These are phyloP conservation scores for Plasmodium vivax DNA, from an alignment of 169 alveolate genomes.

Conservation along the genomic window DNA sequence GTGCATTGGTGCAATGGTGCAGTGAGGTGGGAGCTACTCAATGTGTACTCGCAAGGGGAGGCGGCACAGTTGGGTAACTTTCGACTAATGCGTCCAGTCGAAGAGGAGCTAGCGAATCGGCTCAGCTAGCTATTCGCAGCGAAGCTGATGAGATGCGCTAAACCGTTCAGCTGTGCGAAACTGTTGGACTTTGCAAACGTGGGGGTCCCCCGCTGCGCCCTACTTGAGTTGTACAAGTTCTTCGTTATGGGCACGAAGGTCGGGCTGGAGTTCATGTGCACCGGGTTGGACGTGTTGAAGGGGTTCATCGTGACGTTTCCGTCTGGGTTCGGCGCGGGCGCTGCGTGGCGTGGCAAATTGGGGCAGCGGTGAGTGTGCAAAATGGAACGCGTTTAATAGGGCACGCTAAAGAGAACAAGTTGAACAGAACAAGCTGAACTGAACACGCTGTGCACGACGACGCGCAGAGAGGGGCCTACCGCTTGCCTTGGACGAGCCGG, in stretches of 20 bases:
- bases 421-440: neutral
- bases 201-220: neutral
- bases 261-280: constrained; percentile 15
- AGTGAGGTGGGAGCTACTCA: neutral
- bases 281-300: constrained; percentile 22
- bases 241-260: constrained; percentile 29
- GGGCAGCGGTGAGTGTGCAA: neutral
- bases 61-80: neutral
- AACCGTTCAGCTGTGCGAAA: neutral
- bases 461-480: neutral
- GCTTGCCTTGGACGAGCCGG: constrained; percentile 18
- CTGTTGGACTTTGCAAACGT: neutral
- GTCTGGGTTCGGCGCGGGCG: neutral
- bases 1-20: neutral
- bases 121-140: neutral
- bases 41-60: neutral
- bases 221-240: constrained; percentile 58
- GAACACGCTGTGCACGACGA: neutral
- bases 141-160: neutral
- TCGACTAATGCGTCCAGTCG: neutral
- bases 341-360: neutral
- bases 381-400: too few species aligned
- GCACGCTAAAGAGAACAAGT: too few species aligned
- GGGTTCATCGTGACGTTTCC: constrained; percentile 52
- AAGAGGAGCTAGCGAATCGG: neutral